phyloP scores from a whole-genome alignment of 2,329 filamentous ascomycete genomes.

The Cladophialophora bantiana region DNA sequence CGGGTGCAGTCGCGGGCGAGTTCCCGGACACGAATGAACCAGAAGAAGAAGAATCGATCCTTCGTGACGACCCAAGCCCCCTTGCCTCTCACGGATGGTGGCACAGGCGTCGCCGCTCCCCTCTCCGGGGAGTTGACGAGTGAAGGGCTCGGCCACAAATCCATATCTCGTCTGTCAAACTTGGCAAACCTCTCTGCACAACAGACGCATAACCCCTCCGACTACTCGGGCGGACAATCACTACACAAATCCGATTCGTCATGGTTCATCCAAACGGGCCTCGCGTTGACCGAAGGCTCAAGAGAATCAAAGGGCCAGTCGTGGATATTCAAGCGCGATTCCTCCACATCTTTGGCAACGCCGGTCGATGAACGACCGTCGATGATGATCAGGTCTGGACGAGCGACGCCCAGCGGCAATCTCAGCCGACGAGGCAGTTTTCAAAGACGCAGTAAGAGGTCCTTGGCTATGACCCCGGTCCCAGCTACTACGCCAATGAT shows the following conservation, averaged over 20 bases:
- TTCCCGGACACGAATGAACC: slow-evolving; percentile 33
- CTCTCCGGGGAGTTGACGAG: slow-evolving; percentile 36
- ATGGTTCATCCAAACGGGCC: slow-evolving; percentile 66
- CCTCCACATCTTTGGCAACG: slow-evolving; percentile 58
- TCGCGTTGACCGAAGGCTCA: slow-evolving; percentile 63
- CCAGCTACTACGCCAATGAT: slow-evolving; percentile 28
- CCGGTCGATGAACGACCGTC: slow-evolving; percentile 37
- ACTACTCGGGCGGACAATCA: neutral
- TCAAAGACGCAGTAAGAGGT: slow-evolving; percentile 45
- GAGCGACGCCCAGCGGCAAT: slow-evolving; percentile 33
- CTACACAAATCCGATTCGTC: slow-evolving; percentile 31
- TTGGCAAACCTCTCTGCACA: slow-evolving; percentile 18
- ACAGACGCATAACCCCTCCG: neutral
- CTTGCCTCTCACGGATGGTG: slow-evolving; percentile 6
- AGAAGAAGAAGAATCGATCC: slow-evolving; percentile 33
- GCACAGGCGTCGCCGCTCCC: neutral
- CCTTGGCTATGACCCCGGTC: slow-evolving; percentile 48
- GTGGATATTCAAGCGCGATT: slow-evolving; percentile 65
- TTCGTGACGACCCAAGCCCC: slow-evolving; percentile 31
- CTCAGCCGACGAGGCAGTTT: slow-evolving; percentile 41
- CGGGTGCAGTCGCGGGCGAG: slow-evolving; percentile 32
- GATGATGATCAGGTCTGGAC: slow-evolving; percentile 26
- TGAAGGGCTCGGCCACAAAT: slow-evolving; percentile 35
- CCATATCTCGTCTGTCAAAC: slow-evolving; percentile 11
- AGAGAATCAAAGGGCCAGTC: slow-evolving; percentile 68